Percentiles rank a stretch among this genome's conserved stretches.
phyloP scores from a whole-genome alignment of 2,329 filamentous ascomycete species.

The Leptosphaerulina australis region DNA sequence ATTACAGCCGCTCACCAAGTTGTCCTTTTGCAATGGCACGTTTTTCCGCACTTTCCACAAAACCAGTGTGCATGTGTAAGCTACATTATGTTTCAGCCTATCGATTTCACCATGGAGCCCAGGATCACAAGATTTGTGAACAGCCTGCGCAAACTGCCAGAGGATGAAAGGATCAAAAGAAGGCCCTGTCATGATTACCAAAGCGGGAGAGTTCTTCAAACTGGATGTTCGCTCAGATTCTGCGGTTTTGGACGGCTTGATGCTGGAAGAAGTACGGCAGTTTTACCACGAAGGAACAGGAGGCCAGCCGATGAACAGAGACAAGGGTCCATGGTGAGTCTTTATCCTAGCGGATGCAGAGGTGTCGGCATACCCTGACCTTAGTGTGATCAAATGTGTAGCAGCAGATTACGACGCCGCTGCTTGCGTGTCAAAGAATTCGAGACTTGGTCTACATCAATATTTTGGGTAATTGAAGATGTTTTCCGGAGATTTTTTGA shows the following conservation, averaged over 20 bases:
- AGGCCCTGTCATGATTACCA: not conserved
- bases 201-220: conserved; percentile 7
- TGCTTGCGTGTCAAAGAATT: conserved; percentile 4
- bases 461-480: conserved; percentile 14
- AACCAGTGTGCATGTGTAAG: not conserved
- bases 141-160: not conserved
- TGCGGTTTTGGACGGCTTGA: conserved; percentile 3
- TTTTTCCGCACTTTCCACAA: not conserved
- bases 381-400: conserved; percentile 6
- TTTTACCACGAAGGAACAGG: conserved; percentile 3
- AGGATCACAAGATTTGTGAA: not conserved
- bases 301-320: conserved; percentile 10
- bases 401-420: conserved; percentile 11
- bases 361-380: conserved; percentile 5
- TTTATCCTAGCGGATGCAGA: conserved; percentile 12
- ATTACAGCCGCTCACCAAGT: not conserved
- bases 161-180: not conserved
- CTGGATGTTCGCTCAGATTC: conserved; percentile 14
- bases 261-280: conserved; percentile 4
- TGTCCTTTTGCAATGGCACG: not conserved
- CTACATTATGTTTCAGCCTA: not conserved
- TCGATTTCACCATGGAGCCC: not conserved
- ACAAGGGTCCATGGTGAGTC: conserved; percentile 3
- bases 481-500: not conserved
- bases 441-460: conserved; percentile 2